phyloP scores from a whole-genome alignment of 1,284 basidiomycete genomes.

The Thecaphora frezii region DNA sequence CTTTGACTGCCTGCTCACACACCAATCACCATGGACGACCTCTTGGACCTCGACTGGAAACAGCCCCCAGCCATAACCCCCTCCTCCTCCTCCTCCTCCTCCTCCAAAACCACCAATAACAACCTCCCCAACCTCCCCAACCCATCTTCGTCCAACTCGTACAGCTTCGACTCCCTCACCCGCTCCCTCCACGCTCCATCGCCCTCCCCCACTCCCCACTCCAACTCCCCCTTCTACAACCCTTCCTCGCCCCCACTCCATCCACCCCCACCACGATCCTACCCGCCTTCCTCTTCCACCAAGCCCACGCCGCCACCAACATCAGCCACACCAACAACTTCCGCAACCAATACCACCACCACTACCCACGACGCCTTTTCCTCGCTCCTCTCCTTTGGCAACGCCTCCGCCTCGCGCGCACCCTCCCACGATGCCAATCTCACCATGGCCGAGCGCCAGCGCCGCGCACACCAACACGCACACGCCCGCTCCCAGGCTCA shows the following conservation, averaged over 20 bases:
- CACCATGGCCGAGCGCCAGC: constrained; percentile 26
- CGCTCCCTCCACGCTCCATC: constrained; percentile 25
- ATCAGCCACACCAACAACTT: constrained; percentile 7
- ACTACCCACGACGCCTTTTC: constrained; percentile 42
- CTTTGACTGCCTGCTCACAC: not conserved
- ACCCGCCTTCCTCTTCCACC: too few species aligned
- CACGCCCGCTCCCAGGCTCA: constrained; percentile 8
- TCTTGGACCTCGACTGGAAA: constrained; percentile 53
- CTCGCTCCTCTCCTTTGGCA: constrained; percentile 35
- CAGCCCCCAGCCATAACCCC: constrained; percentile 7
- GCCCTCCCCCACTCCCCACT: constrained; percentile 3
- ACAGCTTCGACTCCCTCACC: constrained; percentile 41
- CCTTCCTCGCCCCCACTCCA: constrained; percentile 11
- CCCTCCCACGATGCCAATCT: constrained; percentile 17
- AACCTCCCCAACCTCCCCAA: too few species aligned
- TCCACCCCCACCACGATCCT: constrained; percentile 5
- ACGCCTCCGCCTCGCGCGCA: constrained; percentile 3
- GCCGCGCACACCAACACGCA: constrained; percentile 17
- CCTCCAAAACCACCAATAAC: constrained; percentile 4
- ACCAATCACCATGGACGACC: constrained; percentile 52
- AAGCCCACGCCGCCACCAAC: too few species aligned
- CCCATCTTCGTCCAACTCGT: too few species aligned
- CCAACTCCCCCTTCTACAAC: constrained; percentile 11
- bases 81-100: constrained; percentile 5
- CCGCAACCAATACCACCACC: constrained; percentile 10